Conservation (phyloP, 1,139 yeast species). For the Yamadazyma oceani region DNA sequence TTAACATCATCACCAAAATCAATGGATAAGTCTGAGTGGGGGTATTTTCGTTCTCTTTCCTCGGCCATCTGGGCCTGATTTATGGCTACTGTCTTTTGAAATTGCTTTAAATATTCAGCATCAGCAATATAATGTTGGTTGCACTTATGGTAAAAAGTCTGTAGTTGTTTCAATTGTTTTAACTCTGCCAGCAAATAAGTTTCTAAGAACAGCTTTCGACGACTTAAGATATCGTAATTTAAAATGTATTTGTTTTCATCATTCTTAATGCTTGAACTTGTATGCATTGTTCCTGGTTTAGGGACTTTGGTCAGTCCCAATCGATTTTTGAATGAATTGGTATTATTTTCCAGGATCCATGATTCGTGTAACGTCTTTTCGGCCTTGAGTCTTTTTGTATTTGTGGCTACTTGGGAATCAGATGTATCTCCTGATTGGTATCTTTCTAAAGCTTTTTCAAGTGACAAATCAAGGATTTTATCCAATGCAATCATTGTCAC, state of each 20-base stretch:
- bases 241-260: conserved; percentile 23
- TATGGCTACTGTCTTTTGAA: conserved; percentile 18
- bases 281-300: conserved; percentile 21
- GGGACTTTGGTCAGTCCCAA: conserved; percentile 38
- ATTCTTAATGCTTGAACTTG: conserved; percentile 12
- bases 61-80: conserved; percentile 14
- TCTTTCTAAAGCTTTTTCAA: conserved; percentile 32
- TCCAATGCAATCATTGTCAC: conserved; percentile 24
- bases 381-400: conserved; percentile 25
- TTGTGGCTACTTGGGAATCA: conserved; percentile 3
- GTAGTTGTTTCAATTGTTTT: conserved; percentile 38
- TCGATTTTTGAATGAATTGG: conserved; percentile 34
- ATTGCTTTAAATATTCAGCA: conserved; percentile 31
- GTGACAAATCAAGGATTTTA: conserved; percentile 29
- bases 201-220: conserved; percentile 34
- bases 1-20: neutral
- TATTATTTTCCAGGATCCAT: conserved; percentile 29
- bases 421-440: conserved; percentile 13
- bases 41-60: conserved; percentile 6
- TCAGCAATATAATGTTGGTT: conserved; percentile 31
- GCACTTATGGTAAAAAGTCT: conserved; percentile 25
- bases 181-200: conserved; percentile 44
- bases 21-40: conserved; percentile 1
- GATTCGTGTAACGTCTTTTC: conserved; percentile 27
- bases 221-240: conserved; percentile 30